phyloP scores from a whole-genome alignment of 1,284 basidiomycete species.

The Sanghuangporus baumii region DNA sequence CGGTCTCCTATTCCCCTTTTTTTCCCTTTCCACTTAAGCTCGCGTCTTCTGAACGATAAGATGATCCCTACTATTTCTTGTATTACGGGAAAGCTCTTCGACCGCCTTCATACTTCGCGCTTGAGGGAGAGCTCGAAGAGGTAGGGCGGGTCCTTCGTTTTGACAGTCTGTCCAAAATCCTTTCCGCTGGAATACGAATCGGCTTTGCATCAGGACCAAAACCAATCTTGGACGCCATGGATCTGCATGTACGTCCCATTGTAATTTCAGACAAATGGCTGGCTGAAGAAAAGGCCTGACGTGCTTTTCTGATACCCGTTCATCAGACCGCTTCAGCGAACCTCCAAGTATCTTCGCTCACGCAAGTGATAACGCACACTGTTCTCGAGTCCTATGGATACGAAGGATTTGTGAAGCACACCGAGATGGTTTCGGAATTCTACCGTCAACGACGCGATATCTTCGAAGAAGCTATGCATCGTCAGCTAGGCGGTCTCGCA shows the following conservation, averaged over 20 bases:
- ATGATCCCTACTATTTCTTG: constrained; percentile 76
- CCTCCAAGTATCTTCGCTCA: constrained; percentile 73
- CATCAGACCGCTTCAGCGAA: constrained; percentile 65
- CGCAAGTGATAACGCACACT: constrained; percentile 70
- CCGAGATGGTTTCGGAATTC: constrained; percentile 66
- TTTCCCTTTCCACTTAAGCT: background rate
- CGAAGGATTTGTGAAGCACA: constrained; percentile 74
- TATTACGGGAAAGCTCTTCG: constrained; percentile 64
- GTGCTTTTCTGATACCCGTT: background rate
- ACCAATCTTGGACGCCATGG: constrained; percentile 68
- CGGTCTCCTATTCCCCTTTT: background rate
- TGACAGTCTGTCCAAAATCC: constrained; percentile 85
- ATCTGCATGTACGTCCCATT: constrained; percentile 53
- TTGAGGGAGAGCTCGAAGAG: constrained; percentile 55
- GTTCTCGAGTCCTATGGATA: constrained; percentile 77
- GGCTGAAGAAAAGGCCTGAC: background rate
- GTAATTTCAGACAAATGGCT: background rate
- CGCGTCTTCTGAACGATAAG: constrained; percentile 28
- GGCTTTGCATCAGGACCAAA: constrained; percentile 83
- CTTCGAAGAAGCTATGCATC: constrained; percentile 74
- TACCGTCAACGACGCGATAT: constrained; percentile 76
- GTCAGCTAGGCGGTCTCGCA: constrained; percentile 70
- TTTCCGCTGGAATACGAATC: constrained; percentile 76
- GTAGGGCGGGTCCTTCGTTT: constrained; percentile 81
- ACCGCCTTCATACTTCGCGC: constrained; percentile 72